Conservation (phyloP, 176 grass and related monocot species). For the Cenchrus purpureus region DNA sequence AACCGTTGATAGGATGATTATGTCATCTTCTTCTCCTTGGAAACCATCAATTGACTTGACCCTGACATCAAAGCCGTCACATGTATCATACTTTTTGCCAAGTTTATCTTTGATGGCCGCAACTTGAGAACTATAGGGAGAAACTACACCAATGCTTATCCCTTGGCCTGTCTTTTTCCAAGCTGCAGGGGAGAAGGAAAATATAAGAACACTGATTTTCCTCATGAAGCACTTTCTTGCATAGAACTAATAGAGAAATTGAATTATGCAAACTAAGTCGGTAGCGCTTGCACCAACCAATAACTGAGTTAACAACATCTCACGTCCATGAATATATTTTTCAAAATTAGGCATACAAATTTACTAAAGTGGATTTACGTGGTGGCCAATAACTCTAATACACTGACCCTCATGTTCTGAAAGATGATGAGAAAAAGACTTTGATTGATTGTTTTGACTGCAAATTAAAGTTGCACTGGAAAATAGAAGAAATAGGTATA, state of each 20-base stretch:
- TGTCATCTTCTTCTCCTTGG: constrained; percentile 82
- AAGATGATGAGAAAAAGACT: neutral
- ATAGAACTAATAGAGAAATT: neutral
- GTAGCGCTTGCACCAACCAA: neutral
- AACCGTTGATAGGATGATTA: constrained; percentile 84
- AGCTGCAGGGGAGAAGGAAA: constrained; percentile 41
- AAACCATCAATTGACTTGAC: constrained; percentile 85
- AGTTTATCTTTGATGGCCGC: constrained; percentile 58
- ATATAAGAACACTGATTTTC: constrained; percentile 10
- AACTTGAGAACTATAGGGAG: constrained; percentile 77
- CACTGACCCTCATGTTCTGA: neutral
- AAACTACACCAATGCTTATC: constrained; percentile 67
- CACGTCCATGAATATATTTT: neutral
- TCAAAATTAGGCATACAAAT: neutral
- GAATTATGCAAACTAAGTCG: neutral
- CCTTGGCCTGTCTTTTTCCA: constrained; percentile 43
- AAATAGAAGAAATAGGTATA: neutral
- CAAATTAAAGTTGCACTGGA: neutral
- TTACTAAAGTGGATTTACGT: neutral
- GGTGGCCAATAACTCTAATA: neutral
- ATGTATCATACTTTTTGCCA: constrained; percentile 48
- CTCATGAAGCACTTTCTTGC: neutral
- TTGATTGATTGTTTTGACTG: neutral
- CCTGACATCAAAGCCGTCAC: constrained; percentile 59
- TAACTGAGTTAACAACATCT: too few relatives aligned